Evolutionary conservation across 2,329 filamentous ascomycete genomes (phyloP), one percentile per base, ranked within the genome.

Genomic region (Epicoccum sorghinum): DNA sequence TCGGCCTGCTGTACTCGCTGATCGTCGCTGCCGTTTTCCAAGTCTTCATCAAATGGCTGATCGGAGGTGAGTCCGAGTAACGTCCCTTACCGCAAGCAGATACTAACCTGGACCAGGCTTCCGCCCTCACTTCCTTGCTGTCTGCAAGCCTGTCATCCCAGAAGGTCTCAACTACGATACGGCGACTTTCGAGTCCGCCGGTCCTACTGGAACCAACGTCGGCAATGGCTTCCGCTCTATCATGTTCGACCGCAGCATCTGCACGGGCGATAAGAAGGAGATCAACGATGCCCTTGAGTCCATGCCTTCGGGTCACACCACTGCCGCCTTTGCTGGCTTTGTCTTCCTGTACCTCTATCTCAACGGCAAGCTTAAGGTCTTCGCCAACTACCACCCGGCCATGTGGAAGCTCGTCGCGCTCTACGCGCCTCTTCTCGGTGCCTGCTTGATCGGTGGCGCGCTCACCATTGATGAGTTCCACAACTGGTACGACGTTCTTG

Each of bases 341-440:
- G 80, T 89, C 22, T 91, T 84, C 68, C 76, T 91, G 3, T 88
- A 82, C 61, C 78, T 91, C 1, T 92, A 91, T 76, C 82, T 92
- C 39, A 91, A 91, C 71, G 89, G 87, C 42, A 91, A 91, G 77
- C 80, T 92, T 61, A 91, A 91, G 79, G 83, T 90, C 51, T 90
- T 86, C 64, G 78, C 83, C 59, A 88, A 90, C 77, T 88, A 89
- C 69, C 88, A 90, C 67, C 84, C 89, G 0, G 79, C 85, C 10
- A 85, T 90, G 81, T 91, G 88, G 89, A 91, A 91, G 75, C 74
- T 90, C 10, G 78, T 88, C 29, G 82, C 79, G 13, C 77, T 85
- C 23, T 89, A 88, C 64, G 80, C 84, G 0, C 89, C 89, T 0
- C 74, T 91, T 3, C 82, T 91, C 0, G 86, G 85, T 3, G 88